Evolutionary conservation across 129 eudicot genomes (phyloP).

Genomic region (Solidago caesia): DNA sequence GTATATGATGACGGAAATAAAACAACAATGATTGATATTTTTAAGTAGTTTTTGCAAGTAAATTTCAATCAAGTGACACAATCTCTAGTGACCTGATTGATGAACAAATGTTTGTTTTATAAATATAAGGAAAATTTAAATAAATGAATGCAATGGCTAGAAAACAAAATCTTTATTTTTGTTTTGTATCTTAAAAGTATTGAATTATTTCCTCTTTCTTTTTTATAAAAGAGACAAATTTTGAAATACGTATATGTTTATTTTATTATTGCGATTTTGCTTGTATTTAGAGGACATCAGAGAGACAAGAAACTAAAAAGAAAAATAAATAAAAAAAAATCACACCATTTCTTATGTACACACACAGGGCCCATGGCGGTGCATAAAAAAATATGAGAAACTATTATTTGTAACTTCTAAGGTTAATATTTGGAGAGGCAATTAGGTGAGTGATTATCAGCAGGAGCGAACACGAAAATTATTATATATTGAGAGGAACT

Average conservation of each 20-base stretch:
- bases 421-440: too few relatives aligned
- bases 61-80: neutral
- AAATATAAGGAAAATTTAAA: neutral
- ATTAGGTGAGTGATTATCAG: too few relatives aligned
- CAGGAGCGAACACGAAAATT: too few relatives aligned
- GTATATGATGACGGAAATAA: too few relatives aligned
- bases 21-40: too few relatives aligned
- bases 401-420: too few relatives aligned
- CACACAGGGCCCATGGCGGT: neutral
- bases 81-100: neutral
- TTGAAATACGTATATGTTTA: neutral
- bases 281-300: too few relatives aligned
- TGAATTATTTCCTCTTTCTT: neutral
- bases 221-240: too few relatives aligned
- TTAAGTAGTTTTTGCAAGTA: neutral
- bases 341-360: neutral
- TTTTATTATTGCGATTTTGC: neutral
- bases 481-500: too few relatives aligned
- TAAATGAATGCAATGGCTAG: neutral
- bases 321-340: too few relatives aligned
- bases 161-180: neutral
- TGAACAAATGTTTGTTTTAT: neutral
- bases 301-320: too few relatives aligned
- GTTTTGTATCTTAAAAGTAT: neutral
- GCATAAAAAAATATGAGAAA: neutral